These are phyloP conservation scores for Beauveria varroae DNA, from an alignment of 2,329 filamentous ascomycete genomes.

Conservation along the genomic window DNA sequence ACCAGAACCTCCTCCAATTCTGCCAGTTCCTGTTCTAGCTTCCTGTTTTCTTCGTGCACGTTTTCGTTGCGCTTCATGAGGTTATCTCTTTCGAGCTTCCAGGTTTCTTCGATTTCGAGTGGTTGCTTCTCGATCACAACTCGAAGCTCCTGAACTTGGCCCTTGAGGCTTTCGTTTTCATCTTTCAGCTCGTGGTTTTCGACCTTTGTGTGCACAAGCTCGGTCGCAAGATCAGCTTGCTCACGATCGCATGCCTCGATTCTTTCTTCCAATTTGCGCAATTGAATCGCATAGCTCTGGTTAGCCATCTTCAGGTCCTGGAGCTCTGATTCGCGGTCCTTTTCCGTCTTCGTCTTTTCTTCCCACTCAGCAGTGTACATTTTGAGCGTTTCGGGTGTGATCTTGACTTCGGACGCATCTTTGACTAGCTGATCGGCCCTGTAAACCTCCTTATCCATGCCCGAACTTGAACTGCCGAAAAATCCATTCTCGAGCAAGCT, in stretches of 20 bases:
- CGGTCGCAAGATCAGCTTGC: constrained; percentile 83
- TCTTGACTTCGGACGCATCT: constrained; percentile 81
- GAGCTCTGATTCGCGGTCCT: constrained; percentile 74
- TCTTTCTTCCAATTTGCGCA: constrained; percentile 81
- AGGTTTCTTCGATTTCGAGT: constrained; percentile 72
- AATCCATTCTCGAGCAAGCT: constrained; percentile 95
- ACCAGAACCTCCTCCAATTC: constrained; percentile 92
- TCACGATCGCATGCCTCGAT: constrained; percentile 84
- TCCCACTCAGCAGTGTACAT: constrained; percentile 84
- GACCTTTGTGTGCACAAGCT: constrained; percentile 86
- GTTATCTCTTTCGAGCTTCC: constrained; percentile 80
- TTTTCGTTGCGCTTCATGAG: constrained; percentile 89
- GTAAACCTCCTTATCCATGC: constrained; percentile 90
- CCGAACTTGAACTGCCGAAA: constrained; percentile 86
- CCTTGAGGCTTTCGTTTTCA: constrained; percentile 78
- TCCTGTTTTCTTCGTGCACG: constrained; percentile 87
- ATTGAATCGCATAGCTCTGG: constrained; percentile 58
- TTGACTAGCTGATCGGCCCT: constrained; percentile 87
- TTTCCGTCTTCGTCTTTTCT: constrained; percentile 75
- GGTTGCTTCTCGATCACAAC: constrained; percentile 86
- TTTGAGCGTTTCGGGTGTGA: constrained; percentile 75
- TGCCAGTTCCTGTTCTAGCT: constrained; percentile 78
- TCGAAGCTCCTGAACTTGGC: constrained; percentile 78
- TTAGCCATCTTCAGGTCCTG: constrained; percentile 64
- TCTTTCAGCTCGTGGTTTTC: constrained; percentile 86